phyloP scores from a whole-genome alignment of 202 grass and related monocot species.

The Carex arenaria region DNA sequence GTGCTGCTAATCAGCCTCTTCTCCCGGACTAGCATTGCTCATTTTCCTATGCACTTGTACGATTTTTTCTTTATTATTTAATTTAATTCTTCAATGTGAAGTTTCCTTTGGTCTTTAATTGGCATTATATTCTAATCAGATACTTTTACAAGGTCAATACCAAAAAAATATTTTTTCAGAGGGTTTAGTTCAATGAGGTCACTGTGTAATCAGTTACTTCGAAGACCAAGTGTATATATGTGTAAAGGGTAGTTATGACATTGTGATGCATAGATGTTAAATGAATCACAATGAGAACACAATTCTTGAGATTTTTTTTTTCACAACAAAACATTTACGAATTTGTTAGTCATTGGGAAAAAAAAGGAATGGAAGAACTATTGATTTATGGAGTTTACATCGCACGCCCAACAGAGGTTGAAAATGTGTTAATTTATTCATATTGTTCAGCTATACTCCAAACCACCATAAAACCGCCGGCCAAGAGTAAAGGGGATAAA shows the following conservation, averaged over 20 bases:
- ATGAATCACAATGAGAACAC: neutral
- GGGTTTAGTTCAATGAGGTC: neutral
- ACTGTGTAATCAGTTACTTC: neutral
- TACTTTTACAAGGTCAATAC: neutral
- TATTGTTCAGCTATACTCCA: neutral
- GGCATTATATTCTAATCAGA: neutral
- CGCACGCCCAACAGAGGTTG: neutral
- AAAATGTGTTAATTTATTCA: neutral
- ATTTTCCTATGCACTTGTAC: neutral
- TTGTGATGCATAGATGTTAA: neutral
- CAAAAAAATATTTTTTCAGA: neutral
- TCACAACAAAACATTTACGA: no score
- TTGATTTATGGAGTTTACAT: neutral
- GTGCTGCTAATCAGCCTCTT: slow-evolving; percentile 43
- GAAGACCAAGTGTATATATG: neutral
- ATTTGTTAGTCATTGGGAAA: neutral
- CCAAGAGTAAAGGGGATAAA: neutral
- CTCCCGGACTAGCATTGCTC: slow-evolving; percentile 39
- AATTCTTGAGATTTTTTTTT: neutral
- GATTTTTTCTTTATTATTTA: neutral
- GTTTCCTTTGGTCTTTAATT: neutral
- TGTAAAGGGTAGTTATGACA: neutral
- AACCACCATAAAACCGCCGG: neutral
- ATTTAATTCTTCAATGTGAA: neutral
- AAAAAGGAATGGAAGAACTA: neutral